A percentile compares a stretch with the other conserved stretches of the same genome.
phyloP scores from a whole-genome alignment of 495 filamentous ascomycete species.

The Talaromyces liani region DNA sequence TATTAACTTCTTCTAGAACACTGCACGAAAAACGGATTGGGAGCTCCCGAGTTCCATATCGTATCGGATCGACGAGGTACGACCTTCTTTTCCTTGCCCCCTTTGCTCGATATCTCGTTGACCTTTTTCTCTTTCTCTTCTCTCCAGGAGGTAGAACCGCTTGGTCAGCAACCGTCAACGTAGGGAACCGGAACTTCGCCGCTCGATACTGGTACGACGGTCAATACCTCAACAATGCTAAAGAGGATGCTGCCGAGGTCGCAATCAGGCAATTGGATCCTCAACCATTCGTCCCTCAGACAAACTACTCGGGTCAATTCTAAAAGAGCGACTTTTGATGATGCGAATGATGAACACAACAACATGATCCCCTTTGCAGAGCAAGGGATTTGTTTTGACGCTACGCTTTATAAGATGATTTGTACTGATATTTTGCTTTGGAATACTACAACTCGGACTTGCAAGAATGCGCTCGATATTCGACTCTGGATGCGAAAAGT shows the following conservation, averaged over 20 bases:
- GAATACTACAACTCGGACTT: background rate
- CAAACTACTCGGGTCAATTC: conserved; percentile 22
- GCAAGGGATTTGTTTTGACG: background rate
- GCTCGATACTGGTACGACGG: conserved; percentile 93
- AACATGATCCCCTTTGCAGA: background rate
- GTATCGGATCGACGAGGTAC: conserved; percentile 75
- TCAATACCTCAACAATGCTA: conserved; percentile 76
- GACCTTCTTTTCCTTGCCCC: background rate
- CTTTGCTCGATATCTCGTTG: background rate
- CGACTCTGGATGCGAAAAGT: conserved; percentile 2
- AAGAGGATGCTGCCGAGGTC: conserved; percentile 81
- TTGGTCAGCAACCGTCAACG: conserved; percentile 69
- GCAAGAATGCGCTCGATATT: background rate
- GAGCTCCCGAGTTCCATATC: conserved; percentile 57
- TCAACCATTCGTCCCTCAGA: conserved; percentile 15
- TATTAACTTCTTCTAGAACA: conserved; percentile 37
- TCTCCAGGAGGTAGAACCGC: conserved; percentile 76
- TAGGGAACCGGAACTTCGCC: conserved; percentile 45
- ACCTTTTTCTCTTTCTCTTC: conserved; percentile 8
- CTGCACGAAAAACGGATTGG: conserved; percentile 48
- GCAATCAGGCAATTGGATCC: conserved; percentile 43
- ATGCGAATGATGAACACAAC: background rate
- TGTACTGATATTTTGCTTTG: conserved; percentile 5
- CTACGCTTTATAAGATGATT: background rate
- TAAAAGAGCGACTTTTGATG: conserved; percentile 2